Evolutionary conservation across 75 land plant species (phyloP).

Genomic region (Adiantum capillusveneris): DNA sequence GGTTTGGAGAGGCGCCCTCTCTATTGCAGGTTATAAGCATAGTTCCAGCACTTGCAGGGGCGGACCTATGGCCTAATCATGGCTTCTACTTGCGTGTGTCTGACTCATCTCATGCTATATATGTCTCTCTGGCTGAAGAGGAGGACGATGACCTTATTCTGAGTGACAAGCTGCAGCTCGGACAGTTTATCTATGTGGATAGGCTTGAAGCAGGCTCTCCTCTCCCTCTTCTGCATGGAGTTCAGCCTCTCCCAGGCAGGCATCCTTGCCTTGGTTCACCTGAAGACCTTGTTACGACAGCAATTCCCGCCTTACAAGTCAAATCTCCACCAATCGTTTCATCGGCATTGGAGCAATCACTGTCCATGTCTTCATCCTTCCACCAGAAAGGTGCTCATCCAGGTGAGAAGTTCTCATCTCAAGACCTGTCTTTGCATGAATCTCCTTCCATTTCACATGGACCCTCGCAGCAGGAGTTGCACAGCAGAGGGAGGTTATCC

Average conservation of each 20-base stretch:
- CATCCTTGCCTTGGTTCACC: conserved; percentile 83
- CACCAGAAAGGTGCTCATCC: too few species aligned
- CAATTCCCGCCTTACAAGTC: background rate
- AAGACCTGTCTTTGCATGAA: too few species aligned
- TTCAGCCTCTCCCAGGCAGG: conserved; percentile 78
- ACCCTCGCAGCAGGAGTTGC: too few species aligned
- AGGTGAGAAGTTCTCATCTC: too few species aligned
- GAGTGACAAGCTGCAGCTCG: conserved; percentile 83
- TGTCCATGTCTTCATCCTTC: too few species aligned
- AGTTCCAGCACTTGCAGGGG: conserved; percentile 75
- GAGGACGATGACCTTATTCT: conserved; percentile 85
- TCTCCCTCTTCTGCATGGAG: conserved; percentile 77
- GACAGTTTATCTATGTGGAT: conserved; percentile 92
- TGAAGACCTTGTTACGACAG: conserved; percentile 59
- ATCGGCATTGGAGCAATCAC: too few species aligned
- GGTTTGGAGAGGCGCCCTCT: conserved; percentile 75
- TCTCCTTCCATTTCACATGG: too few species aligned
- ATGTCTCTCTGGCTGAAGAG: conserved; percentile 74
- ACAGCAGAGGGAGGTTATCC: too few species aligned
- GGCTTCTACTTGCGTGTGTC: conserved; percentile 94
- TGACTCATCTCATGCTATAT: conserved; percentile 91
- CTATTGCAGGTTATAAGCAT: conserved; percentile 90
- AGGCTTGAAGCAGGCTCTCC: conserved; percentile 61
- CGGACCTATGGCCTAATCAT: conserved; percentile 84
- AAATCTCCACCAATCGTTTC: background rate